These are phyloP conservation scores for Nyctanthes arbortristis DNA, from an alignment of 257 asterid species.

Conservation along the genomic window DNA sequence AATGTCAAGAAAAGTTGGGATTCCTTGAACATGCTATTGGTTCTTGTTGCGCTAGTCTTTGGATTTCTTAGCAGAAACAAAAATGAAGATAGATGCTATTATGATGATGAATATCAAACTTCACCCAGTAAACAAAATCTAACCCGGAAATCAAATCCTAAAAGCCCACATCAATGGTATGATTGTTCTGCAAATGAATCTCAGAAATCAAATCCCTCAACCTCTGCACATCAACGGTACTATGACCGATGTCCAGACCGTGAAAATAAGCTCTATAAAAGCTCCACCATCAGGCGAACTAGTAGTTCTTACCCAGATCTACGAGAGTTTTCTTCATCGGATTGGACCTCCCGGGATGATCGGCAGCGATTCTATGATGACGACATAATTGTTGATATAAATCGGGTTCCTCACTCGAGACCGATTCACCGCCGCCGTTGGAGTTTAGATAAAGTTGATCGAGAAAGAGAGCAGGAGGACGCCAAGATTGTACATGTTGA, in stretches of 20 bases:
- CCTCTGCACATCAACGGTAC: constrained; percentile 31
- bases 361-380: constrained; percentile 57
- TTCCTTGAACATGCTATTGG: constrained; percentile 66
- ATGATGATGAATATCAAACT: constrained; percentile 41
- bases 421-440: constrained; percentile 62
- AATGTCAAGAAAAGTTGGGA: constrained; percentile 86
- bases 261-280: constrained; percentile 25
- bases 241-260: constrained; percentile 22
- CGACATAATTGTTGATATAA: constrained; percentile 50
- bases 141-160: constrained; percentile 39
- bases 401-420: constrained; percentile 35
- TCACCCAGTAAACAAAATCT: constrained; percentile 31
- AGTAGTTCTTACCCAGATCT: constrained; percentile 87
- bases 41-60: constrained; percentile 70
- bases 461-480: constrained; percentile 24
- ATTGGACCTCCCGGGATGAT: constrained; percentile 43
- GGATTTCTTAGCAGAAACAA: constrained; percentile 74
- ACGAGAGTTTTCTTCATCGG: constrained; percentile 44
- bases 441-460: constrained; percentile 53
- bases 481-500: constrained; percentile 44
- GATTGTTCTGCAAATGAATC: constrained; percentile 20
- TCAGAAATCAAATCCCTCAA: constrained; percentile 25
- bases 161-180: constrained; percentile 42
- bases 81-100: constrained; percentile 44
- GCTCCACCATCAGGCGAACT: constrained; percentile 44